A percentile compares a stretch with the other conserved stretches of the same genome.
These are phyloP conservation scores for Colletotrichum limetticola DNA, from an alignment of 2,329 filamentous ascomycete genomes.

Conservation along the genomic window DNA sequence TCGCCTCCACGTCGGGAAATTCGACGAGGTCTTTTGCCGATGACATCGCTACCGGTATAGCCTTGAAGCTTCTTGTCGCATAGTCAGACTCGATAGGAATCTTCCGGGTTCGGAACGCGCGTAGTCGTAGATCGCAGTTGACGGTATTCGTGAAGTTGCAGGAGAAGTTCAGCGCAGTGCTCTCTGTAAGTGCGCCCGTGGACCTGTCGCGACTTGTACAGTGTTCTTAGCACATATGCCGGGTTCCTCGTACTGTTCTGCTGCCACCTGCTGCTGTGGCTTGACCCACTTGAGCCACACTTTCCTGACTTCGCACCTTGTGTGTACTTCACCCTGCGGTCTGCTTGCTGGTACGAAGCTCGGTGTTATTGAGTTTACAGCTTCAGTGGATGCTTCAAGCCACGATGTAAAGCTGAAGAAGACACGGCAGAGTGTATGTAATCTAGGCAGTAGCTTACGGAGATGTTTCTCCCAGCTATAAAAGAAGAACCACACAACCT, in stretches of 20 bases:
- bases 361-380: no score
- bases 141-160: background rate
- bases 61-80: conserved; percentile 4
- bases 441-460: no score
- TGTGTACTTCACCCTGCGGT: background rate
- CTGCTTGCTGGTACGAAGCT: no score
- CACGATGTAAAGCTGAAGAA: no score
- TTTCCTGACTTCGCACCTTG: background rate
- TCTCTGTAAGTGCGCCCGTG: background rate
- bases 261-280: background rate
- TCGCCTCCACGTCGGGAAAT: conserved; percentile 80
- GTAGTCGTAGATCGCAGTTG: background rate
- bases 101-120: background rate
- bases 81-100: background rate
- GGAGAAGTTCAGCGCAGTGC: background rate
- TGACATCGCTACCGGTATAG: conserved; percentile 51
- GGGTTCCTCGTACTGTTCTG: no score
- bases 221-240: no score
- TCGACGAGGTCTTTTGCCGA: conserved; percentile 59
- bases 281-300: background rate
- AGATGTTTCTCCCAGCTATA: no score
- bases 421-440: no score
- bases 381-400: no score
- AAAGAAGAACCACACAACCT: no score
- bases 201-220: no score